Base-by-base conservation (phyloP, 2,329 filamentous ascomycete genomes). In the Pseudogymnoascus sp. region DNA sequence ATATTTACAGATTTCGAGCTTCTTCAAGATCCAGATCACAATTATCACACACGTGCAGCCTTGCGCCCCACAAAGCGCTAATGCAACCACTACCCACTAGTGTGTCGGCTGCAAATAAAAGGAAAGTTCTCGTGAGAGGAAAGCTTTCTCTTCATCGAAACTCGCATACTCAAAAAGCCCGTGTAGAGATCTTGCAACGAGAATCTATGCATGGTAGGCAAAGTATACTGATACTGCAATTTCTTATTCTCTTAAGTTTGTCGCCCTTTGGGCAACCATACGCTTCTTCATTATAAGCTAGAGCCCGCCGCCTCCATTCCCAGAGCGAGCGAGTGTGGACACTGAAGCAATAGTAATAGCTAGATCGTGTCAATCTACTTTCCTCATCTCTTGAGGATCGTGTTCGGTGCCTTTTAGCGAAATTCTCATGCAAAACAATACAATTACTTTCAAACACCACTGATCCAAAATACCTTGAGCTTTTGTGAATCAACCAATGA, bases 251-350 rank as follows among this genome's bases (percentile, higher is more conserved):
- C 49, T 22, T 55, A 22, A n/a, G 16, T 55, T 55, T 55, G 28
- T 55, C 23, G 49, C 49, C 49, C 49, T 55, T 55, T 33, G 25
- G 49, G 49, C 49, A 55, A 33, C n/a, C n/a, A 39, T 14, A 61
- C 41, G 60, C 60, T 61, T 61, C 60, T 61, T 61, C 60, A 61
- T 60, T 70, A 72, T 71, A 77, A 77, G 80, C 80, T 83, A 83
- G 80, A 83, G 80, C 80, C 77, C 76, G 79, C 75, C 79, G 76
- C 78, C 75, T 75, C 71, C 78, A 69, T 73, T 70, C 74, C 73
- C 73, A 80, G 78, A 78, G 76, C 77, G 78, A 70, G 77, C 76
- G 75, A 78, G 80, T 82, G 80, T 83, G 79, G 80, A 83, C 78
- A 78, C 70, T 75, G 80, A 81, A 82, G 80, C 80, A 77, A 83